Conservation (phyloP, 352 stramenopile genomes). For the Peronospora destructor region DNA sequence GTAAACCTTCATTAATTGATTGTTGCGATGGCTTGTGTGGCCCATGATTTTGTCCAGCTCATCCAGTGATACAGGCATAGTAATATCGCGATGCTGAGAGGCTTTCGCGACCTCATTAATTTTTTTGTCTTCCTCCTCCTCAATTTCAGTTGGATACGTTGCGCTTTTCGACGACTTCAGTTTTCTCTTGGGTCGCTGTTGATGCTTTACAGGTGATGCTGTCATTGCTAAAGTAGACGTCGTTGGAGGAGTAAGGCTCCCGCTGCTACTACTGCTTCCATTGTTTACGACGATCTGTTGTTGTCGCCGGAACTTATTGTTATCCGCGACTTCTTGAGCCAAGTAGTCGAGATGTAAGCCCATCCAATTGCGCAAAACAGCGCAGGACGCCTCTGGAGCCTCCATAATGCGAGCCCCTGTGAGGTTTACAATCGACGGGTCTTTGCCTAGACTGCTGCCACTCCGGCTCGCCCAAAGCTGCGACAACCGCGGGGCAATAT, state of each 20-base stretch:
- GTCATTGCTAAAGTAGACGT: constrained; percentile 21
- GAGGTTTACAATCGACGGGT: constrained; percentile 37
- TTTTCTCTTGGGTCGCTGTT: constrained; percentile 32
- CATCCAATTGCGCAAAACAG: constrained; percentile 53
- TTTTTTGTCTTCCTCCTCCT: constrained; percentile 30
- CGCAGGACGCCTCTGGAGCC: constrained; percentile 37
- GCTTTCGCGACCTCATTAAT: constrained; percentile 9
- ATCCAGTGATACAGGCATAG: constrained; percentile 32
- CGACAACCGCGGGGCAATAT: constrained; percentile 52
- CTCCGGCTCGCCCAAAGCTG: constrained; percentile 45
- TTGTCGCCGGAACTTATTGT: constrained; percentile 47
- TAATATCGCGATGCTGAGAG: constrained; percentile 13
- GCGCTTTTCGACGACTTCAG: constrained; percentile 49
- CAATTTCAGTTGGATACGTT: constrained; percentile 23
- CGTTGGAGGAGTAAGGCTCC: constrained; percentile 19
- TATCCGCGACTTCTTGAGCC: constrained; percentile 40
- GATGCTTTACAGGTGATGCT: constrained; percentile 16
- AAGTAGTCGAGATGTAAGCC: constrained; percentile 38
- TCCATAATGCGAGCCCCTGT: constrained; percentile 30
- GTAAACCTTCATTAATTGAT: constrained; percentile 67
- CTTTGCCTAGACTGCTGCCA: constrained; percentile 29
- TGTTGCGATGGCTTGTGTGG: constrained; percentile 52
- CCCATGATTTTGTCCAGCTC: constrained; percentile 60
- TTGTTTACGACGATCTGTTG: constrained; percentile 30
- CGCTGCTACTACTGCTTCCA: constrained; percentile 23